These are phyloP conservation scores for Chenopodium berlandieri DNA, from an alignment of 148 eudicot genomes.

Conservation along the genomic window DNA sequence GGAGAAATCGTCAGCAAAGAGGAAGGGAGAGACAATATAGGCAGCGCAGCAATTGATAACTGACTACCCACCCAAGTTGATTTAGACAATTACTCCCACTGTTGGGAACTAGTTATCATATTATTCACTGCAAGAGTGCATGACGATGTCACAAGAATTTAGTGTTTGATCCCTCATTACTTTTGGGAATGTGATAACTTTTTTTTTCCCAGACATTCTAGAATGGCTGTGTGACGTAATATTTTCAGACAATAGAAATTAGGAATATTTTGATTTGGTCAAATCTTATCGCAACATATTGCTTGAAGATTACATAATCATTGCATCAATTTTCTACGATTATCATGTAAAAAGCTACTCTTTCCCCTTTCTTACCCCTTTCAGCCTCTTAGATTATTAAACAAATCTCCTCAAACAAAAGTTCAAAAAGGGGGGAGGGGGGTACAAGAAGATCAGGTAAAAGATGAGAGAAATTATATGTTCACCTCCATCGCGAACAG, in stretches of 20 bases:
- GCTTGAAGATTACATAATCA: neutral
- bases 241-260: neutral
- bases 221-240: neutral
- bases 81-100: neutral
- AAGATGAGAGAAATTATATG: neutral
- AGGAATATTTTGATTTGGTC: neutral
- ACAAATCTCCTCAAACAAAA: neutral
- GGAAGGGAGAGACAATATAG: neutral
- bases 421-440: neutral
- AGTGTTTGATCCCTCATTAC: neutral
- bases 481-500: slow-evolving; percentile 73
- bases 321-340: neutral
- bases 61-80: neutral
- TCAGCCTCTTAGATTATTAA: neutral
- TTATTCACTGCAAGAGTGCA: too few species aligned
- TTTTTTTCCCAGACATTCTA: neutral
- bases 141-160: too few species aligned
- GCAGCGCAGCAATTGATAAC: neutral
- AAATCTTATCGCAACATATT: neutral
- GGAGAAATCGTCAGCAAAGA: slow-evolving; percentile 1
- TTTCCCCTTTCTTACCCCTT: neutral
- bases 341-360: too few species aligned
- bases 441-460: neutral
- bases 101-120: neutral
- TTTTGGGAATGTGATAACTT: neutral